Evolutionary conservation across 805 yeast species (phyloP).

Genomic region (Metschnikowia dekortorum): DNA sequence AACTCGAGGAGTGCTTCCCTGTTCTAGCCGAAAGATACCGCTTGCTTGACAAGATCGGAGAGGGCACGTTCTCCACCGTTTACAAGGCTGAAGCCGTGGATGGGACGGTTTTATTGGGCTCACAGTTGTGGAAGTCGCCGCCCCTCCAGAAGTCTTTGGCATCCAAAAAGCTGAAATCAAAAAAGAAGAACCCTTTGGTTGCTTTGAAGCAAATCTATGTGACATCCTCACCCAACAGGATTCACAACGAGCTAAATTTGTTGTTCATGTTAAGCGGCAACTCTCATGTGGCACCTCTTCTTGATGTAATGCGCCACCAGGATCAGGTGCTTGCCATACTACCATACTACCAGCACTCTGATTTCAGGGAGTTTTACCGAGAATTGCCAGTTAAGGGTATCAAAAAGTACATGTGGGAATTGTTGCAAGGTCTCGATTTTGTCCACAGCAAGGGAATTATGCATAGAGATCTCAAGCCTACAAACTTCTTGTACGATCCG

Average conservation of each 20-base stretch:
- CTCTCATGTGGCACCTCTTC: conserved; percentile 76
- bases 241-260: conserved; percentile 79
- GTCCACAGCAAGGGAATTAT: conserved; percentile 44
- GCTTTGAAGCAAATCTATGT: conserved; percentile 93
- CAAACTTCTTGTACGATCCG: conserved; percentile 68
- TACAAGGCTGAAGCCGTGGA: conserved; percentile 55
- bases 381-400: conserved; percentile 77
- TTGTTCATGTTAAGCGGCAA: conserved; percentile 66
- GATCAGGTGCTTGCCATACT: conserved; percentile 93
- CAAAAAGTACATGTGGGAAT: conserved; percentile 71
- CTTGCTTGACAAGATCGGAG: conserved; percentile 57
- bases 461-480: conserved; percentile 46
- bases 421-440: conserved; percentile 68
- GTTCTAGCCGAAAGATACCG: conserved; percentile 46
- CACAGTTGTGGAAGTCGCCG: conserved; percentile 44
- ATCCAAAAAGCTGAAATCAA: conserved; percentile 15
- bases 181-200: conserved; percentile 47
- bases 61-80: conserved; percentile 62
- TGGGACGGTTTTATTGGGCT: conserved; percentile 33
- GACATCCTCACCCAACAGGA: conserved; percentile 90
- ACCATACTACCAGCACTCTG: conserved; percentile 88
- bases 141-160: conserved; percentile 28
- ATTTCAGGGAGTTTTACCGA: conserved; percentile 81
- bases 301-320: conserved; percentile 80
- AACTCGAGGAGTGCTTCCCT: conserved; percentile 51